A percentile compares a stretch with the other conserved stretches of the same genome.
phyloP scores from a whole-genome alignment of 805 yeast species.

The Teunomyces stri region DNA sequence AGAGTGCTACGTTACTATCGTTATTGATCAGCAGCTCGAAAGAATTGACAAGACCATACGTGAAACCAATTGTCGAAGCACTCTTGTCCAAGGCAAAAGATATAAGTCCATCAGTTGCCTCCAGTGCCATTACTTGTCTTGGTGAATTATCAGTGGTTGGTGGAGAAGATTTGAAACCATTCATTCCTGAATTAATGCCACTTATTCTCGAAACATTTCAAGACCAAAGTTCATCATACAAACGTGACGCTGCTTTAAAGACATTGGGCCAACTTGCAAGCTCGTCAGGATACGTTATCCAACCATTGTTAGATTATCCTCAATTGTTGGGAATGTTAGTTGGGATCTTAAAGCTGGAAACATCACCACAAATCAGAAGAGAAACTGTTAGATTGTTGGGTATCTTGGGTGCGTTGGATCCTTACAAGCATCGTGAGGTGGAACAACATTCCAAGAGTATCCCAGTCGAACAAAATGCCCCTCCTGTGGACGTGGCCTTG shows the following conservation, averaged over 20 bases:
- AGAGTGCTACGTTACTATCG: conserved; percentile 73
- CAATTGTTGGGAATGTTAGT: conserved; percentile 80
- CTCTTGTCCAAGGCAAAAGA: conserved; percentile 74
- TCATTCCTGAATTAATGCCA: conserved; percentile 79
- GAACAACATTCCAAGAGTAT: conserved; percentile 63
- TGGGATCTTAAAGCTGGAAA: conserved; percentile 77
- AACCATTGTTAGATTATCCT: conserved; percentile 89
- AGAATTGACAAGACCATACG: conserved; percentile 84
- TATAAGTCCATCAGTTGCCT: conserved; percentile 73
- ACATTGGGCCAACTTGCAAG: conserved; percentile 86
- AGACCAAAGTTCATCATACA: conserved; percentile 85
- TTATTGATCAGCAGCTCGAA: conserved; percentile 74
- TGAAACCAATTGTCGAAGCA: conserved; percentile 85
- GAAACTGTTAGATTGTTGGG: conserved; percentile 91
- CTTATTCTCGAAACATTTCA: conserved; percentile 81
- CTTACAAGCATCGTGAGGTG: conserved; percentile 89
- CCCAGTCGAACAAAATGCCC: conserved; percentile 75
- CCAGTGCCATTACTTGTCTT: conserved; percentile 79
- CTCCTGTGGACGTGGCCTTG: conserved; percentile 85
- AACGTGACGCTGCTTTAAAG: conserved; percentile 84
- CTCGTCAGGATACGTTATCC: conserved; percentile 92
- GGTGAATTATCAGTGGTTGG: conserved; percentile 90
- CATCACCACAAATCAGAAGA: conserved; percentile 68
- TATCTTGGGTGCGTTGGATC: conserved; percentile 94
- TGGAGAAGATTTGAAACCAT: conserved; percentile 77